Percentiles rank a stretch among this genome's conserved stretches.
Evolutionary conservation across 331 rosid genomes (phyloP).

Genomic region (Acacia concinna): DNA sequence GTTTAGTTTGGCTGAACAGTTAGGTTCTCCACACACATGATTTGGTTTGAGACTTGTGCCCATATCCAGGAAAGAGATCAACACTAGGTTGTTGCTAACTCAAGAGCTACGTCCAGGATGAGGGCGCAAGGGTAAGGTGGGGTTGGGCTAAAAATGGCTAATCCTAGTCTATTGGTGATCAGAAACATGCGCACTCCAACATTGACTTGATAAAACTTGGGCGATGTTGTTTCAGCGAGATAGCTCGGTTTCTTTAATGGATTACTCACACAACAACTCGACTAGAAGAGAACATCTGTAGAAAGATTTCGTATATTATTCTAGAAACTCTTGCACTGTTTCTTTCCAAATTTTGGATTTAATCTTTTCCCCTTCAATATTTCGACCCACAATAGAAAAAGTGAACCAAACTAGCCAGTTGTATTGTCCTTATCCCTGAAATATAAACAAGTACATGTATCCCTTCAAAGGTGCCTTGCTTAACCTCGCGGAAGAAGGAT

Average conservation of each 20-base stretch:
- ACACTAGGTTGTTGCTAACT: neutral
- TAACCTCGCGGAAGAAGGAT: conserved; percentile 21
- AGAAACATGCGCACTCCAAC: neutral
- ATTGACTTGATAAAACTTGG: neutral
- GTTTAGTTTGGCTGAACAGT: neutral
- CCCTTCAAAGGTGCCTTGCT: conserved; percentile 26
- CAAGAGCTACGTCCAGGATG: neutral
- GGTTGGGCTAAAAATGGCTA: no score
- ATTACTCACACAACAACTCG: neutral
- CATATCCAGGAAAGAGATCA: neutral
- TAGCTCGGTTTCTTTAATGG: neutral
- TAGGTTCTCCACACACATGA: neutral
- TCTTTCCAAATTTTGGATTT: conserved; percentile 6
- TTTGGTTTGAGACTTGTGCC: neutral
- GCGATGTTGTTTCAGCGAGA: neutral
- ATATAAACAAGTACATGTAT: neutral
- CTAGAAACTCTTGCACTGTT: conserved; percentile 8
- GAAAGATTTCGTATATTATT: conserved; percentile 19
- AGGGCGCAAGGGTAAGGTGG: no score
- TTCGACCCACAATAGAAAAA: neutral
- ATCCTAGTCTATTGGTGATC: neutral
- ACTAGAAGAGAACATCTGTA: conserved; percentile 1
- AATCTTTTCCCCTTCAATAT: neutral
- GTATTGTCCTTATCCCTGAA: conserved; percentile 17
- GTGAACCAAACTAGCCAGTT: conserved; percentile 14